Evolutionary conservation across 2,329 filamentous ascomycete species (phyloP).

Genomic region (Alternaria solani): DNA sequence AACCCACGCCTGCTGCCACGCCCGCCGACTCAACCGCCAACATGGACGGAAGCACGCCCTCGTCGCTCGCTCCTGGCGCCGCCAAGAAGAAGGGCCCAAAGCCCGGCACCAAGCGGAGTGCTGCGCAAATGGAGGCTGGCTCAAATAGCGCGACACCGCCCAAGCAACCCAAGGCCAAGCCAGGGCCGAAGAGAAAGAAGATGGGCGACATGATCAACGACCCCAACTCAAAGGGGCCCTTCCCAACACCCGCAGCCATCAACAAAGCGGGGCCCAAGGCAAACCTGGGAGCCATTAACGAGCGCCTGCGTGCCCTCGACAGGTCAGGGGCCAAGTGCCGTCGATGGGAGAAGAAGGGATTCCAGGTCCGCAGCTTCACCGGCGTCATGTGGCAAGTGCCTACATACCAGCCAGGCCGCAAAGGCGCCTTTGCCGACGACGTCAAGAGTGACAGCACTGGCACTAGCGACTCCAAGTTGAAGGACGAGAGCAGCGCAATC

Average conservation of each 20-base stretch:
- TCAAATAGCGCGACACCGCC: slow-evolving; percentile 55
- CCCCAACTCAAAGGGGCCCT: slow-evolving; percentile 51
- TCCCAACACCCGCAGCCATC: slow-evolving; percentile 55
- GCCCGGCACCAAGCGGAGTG: slow-evolving; percentile 67
- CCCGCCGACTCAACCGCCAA: slow-evolving; percentile 53
- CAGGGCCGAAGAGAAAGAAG: slow-evolving; percentile 92
- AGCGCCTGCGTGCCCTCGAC: slow-evolving; percentile 91
- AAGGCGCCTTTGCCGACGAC: slow-evolving; percentile 66
- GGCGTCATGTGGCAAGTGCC: slow-evolving; percentile 82
- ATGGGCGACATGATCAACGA: slow-evolving; percentile 69
- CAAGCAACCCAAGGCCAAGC: slow-evolving; percentile 79
- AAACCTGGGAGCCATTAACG: slow-evolving; percentile 97
- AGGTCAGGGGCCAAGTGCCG: slow-evolving; percentile 90
- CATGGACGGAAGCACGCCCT: slow-evolving; percentile 45
- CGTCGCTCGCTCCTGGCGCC: slow-evolving; percentile 54
- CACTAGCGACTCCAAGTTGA: slow-evolving; percentile 65
- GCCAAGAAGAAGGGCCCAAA: slow-evolving; percentile 80
- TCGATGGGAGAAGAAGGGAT: slow-evolving; percentile 84
- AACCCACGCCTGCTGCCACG: slow-evolving; percentile 49
- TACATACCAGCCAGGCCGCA: slow-evolving; percentile 80
- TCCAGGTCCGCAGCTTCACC: slow-evolving; percentile 91
- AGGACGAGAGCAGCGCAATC: slow-evolving; percentile 65
- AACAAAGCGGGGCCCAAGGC: slow-evolving; percentile 96
- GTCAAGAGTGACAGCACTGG: slow-evolving; percentile 64
- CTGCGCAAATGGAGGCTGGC: slow-evolving; percentile 63